A percentile compares a stretch with the other conserved stretches of the same genome.
phyloP scores from a whole-genome alignment of 2,329 filamentous ascomycete genomes.

The Fusarium camptoceras region DNA sequence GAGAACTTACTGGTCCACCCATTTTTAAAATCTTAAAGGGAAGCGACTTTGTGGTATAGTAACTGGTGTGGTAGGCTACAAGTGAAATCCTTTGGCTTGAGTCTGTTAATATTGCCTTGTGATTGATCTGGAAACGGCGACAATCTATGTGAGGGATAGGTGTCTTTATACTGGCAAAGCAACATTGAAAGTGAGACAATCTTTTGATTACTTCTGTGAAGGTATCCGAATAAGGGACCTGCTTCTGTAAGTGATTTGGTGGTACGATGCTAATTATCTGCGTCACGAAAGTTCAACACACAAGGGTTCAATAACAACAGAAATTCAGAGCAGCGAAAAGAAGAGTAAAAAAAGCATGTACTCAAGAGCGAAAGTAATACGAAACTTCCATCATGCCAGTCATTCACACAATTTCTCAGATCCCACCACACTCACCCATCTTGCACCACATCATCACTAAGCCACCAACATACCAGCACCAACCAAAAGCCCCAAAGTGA shows the following conservation, averaged over 20 bases:
- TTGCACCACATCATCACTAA: neutral
- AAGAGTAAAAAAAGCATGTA: no score
- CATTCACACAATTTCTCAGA: neutral
- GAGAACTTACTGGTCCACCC: neutral
- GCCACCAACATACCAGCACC: constrained; percentile 12
- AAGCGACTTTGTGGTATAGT: neutral
- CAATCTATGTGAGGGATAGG: neutral
- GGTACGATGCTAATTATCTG: accelerated
- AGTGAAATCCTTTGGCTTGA: accelerated
- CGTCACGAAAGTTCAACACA: neutral
- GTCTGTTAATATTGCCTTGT: neutral
- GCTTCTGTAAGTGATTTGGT: accelerated
- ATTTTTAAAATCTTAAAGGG: no score
- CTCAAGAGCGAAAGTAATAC: no score
- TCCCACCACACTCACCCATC: neutral
- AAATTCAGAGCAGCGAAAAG: no score
- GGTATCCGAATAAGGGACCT: accelerated
- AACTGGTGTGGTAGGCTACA: accelerated
- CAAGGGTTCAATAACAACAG: neutral
- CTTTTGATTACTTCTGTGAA: neutral
- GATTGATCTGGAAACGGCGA: neutral
- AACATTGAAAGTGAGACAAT: neutral
- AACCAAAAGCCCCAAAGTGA: constrained; percentile 5
- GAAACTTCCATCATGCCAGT: accelerated
- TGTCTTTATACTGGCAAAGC: neutral